Base-by-base conservation (phyloP, 176 grass and related monocot species). In the Coix lacrymajobi region DNA sequence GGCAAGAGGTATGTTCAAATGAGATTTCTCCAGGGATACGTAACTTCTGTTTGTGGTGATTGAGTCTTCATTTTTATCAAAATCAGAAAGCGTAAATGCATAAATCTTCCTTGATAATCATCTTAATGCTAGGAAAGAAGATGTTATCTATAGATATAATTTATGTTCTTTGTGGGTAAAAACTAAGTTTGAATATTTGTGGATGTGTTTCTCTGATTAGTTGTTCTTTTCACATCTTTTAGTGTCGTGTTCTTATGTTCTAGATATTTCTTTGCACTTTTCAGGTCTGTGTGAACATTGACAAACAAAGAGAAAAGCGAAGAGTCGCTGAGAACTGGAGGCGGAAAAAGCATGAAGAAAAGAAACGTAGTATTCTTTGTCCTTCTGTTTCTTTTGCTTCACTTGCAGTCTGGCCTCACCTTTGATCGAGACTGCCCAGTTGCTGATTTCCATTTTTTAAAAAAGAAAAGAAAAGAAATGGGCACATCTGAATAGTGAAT, bases 231-330 rank as follows among this genome's bases (percentile, higher is more conserved):
- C 33, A 40, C 9, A 6, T 57, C 11, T 85, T 30, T 81, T 81
- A 38, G 25, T 79, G 65, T 46, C 30, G 6, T 90, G 45, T 72
- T 80, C 10, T 69, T 29, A 46, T 44, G 5, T 70, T 19, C n/a
- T 83, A 65, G 11, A 71, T 22, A 71, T 39, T 60, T 26, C 24
- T 32, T 75, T 87, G 8, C 24, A 28, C 24, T 87, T 69, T 73
- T 30, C 71, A 94, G 95, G 86, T 97, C 37, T 97, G 88, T 87
- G 90, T 97, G 44, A 97, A 87, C 46, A 79, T 92, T 49, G 92
- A 97, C 61, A 97, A 94, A 75, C 73, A 97, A 63, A 92, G 60
- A 77, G 90, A 94, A 51, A 88, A 78, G 76, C 78, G 82, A 66
- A 97, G 62, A 75, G 60, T 77, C 56, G 83, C 90, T 10, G 88